Base-by-base conservation (phyloP, 805 yeast genomes). In the Candida endomychidarum region DNA sequence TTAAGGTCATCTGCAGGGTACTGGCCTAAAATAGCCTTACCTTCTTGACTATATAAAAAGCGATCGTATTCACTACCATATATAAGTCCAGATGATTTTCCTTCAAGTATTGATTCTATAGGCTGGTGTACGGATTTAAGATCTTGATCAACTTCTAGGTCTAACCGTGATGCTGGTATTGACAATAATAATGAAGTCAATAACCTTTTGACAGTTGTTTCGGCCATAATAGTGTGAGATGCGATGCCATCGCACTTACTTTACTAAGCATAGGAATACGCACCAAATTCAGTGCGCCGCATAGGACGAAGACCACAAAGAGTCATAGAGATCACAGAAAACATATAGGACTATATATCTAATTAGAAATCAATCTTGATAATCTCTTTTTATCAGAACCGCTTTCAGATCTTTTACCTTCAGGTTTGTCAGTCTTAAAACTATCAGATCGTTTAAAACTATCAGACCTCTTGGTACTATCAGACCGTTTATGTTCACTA, bases 71-170 rank as follows among this genome's bases (percentile, higher is more conserved):
- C 54, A 23, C 43, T 47, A n/a, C 49, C 52, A n/a, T 28, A 35
- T 9, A 65, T 37, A 8, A 65, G 37, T 16, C 51, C 49, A 6
- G 53, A 30, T 8, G 65, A 49, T 35, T 54, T 46, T 10, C 71
- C 72, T 15, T 48, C 34, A 3, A 56, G 40, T 11, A 63, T 46
- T 14, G 29, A 33, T 25, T 33, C 27, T 15, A 60, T 48, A 0
- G 61, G 54, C 5, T 40, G 37, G 4, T 34, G 43, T 8, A 52
- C 30, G 1, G 51, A 33, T 7, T 12, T 20, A 22, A 42, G 40
- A 10, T 34, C 45, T 10, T 30, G 38, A 3, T 41, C 33, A 12
- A 34, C 34, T 3, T 22, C 38, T 9, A n/a, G 3, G 4, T 25
- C 39, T 9, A 43, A 16, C 27, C 37, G 38, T 11, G 36, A 24